These are phyloP conservation scores for Trametes versicolor DNA, from an alignment of 1,284 basidiomycete genomes.

Conservation along the genomic window DNA sequence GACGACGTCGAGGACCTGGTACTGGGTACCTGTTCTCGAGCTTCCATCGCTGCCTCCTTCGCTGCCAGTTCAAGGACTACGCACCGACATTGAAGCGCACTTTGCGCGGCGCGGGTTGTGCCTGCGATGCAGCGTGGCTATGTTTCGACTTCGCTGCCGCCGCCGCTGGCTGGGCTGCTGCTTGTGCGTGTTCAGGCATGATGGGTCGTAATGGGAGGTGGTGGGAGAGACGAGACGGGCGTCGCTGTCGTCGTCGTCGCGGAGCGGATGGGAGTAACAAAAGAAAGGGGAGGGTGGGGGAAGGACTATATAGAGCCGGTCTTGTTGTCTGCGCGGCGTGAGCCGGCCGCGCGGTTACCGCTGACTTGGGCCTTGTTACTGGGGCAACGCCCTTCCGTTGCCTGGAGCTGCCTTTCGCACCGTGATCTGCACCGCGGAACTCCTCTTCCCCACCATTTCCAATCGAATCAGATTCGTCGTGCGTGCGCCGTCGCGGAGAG, in stretches of 20 bases:
- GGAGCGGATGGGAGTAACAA: constrained; percentile 30
- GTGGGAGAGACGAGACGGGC: background rate
- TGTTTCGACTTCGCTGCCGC: constrained; percentile 63
- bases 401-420: constrained; percentile 27
- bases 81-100: constrained; percentile 93
- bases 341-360: constrained; percentile 22
- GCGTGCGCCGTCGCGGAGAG: too few relatives aligned
- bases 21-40: constrained; percentile 70
- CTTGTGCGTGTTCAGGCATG: constrained; percentile 43
- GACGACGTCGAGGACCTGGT: constrained; percentile 91
- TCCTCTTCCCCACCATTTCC: background rate
- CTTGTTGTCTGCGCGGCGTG: constrained; percentile 36
- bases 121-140: constrained; percentile 65
- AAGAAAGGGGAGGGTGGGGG: constrained; percentile 21
- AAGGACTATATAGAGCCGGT: constrained; percentile 33
- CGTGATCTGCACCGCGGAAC: constrained; percentile 34
- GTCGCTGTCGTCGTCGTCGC: constrained; percentile 19
- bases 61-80: constrained; percentile 43
- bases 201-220: constrained; percentile 14
- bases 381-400: constrained; percentile 26
- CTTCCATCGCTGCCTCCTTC: constrained; percentile 16
- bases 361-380: constrained; percentile 24
- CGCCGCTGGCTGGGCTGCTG: constrained; percentile 34
- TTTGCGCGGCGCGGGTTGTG: constrained; percentile 81
- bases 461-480: background rate